A percentile compares a stretch with the other conserved stretches of the same genome.
Evolutionary conservation across 768 basidiomycete species (phyloP).

Genomic region (Leucocoprinus leucothites): DNA sequence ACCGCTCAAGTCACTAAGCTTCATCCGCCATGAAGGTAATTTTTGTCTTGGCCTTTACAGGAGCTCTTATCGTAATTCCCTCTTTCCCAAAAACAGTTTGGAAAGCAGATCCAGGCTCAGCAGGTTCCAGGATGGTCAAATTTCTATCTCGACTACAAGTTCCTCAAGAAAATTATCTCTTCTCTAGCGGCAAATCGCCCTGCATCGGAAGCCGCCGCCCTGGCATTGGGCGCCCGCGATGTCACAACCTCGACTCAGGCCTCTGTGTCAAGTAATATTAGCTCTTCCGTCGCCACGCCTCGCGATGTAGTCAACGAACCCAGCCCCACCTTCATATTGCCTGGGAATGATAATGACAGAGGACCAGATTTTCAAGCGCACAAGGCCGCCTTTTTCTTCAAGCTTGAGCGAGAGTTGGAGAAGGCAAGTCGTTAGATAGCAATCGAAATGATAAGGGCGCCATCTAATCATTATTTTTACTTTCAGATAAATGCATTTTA

Average conservation of each 20-base stretch:
- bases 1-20: background rate
- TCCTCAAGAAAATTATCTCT: constrained; percentile 97
- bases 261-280: constrained; percentile 27
- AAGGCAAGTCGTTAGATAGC: constrained; percentile 55
- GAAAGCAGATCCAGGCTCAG: constrained; percentile 94
- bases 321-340: constrained; percentile 55
- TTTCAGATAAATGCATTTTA: constrained; percentile 95
- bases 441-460: constrained; percentile 7
- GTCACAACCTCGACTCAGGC: constrained; percentile 21
- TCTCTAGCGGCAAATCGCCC: constrained; percentile 89
- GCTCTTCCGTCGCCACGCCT: constrained; percentile 28
- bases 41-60: constrained; percentile 10
- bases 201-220: constrained; percentile 83
- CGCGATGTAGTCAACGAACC: constrained; percentile 21
- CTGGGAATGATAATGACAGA: constrained; percentile 66
- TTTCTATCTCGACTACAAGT: constrained; percentile 98
- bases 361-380: constrained; percentile 90
- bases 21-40: constrained; percentile 31
- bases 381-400: constrained; percentile 98
- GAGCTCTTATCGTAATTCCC: constrained; percentile 8
- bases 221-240: constrained; percentile 79
- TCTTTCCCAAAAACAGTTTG: constrained; percentile 64
- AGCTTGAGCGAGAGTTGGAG: constrained; percentile 94
- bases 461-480: constrained; percentile 4
- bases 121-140: constrained; percentile 96